A percentile compares a stretch with the other conserved stretches of the same genome.
Evolutionary conservation across 2,329 filamentous ascomycete genomes (phyloP).

Genomic region (Lachnellula cervina): DNA sequence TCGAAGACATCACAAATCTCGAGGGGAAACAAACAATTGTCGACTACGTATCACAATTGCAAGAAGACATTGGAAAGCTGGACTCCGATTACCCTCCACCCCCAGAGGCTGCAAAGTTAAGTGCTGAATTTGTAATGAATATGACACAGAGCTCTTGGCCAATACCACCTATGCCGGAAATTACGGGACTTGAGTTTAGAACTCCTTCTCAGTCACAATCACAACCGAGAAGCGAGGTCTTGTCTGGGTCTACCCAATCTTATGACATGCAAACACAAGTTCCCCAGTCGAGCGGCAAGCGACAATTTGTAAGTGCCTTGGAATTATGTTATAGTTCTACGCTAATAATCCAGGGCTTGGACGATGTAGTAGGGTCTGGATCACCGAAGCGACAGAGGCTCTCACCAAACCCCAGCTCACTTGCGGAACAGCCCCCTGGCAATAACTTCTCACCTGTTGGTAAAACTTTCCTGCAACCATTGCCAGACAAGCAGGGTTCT

Average conservation of each 20-base stretch:
- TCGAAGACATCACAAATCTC: constrained; percentile 15
- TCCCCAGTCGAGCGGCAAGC: constrained; percentile 9
- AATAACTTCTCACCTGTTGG: not conserved
- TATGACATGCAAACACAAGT: constrained; percentile 2
- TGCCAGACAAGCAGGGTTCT: not conserved
- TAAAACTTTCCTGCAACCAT: not conserved
- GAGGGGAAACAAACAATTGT: constrained; percentile 23
- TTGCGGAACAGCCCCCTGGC: not conserved
- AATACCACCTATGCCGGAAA: constrained; percentile 20
- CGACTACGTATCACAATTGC: constrained; percentile 20
- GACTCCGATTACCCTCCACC: constrained; percentile 16
- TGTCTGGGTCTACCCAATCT: constrained; percentile 12
- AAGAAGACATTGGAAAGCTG: constrained; percentile 20
- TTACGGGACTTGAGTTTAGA: constrained; percentile 16
- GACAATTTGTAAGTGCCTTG: constrained; percentile 17
- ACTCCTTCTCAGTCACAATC: constrained; percentile 1
- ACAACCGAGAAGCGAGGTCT: constrained; percentile 1
- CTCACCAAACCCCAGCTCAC: constrained; percentile 9
- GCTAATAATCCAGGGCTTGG: constrained; percentile 11
- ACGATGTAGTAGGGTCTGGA: constrained; percentile 9
- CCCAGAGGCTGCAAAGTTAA: constrained; percentile 19
- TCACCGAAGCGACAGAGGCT: constrained; percentile 22
- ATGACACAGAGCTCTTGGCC: constrained; percentile 18
- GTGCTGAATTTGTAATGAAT: constrained; percentile 21
- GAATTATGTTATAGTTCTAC: not conserved